Evolutionary conservation across 805 yeast genomes (phyloP).

Genomic region (Wickerhamiella slavikovae): DNA sequence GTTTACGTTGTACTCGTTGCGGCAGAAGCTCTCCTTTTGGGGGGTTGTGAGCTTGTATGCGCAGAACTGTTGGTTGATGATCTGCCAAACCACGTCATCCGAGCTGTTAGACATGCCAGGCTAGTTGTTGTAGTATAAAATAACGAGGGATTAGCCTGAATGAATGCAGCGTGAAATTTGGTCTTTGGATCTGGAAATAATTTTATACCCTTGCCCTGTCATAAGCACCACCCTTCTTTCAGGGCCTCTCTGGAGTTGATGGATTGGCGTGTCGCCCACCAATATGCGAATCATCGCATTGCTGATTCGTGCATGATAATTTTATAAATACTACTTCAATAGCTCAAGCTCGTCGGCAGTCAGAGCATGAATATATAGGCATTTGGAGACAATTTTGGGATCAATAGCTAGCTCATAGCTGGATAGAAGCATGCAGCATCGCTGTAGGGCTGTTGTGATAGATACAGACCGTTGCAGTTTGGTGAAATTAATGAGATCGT

Average conservation of each 20-base stretch:
- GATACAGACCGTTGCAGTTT: constrained; percentile 58
- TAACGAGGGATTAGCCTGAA: too few relatives aligned
- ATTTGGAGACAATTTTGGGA: constrained; percentile 54
- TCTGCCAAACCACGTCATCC: constrained; percentile 91
- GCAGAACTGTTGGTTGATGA: constrained; percentile 86
- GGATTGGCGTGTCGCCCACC: too few relatives aligned
- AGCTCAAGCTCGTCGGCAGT: constrained; percentile 1
- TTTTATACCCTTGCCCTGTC: too few relatives aligned
- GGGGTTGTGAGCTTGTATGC: constrained; percentile 81
- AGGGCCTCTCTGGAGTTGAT: too few relatives aligned
- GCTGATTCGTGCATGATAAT: too few relatives aligned
- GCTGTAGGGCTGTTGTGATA: constrained; percentile 55
- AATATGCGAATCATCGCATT: too few relatives aligned
- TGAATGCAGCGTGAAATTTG: too few relatives aligned
- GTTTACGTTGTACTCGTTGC: constrained; percentile 88
- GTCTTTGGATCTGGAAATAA: too few relatives aligned
- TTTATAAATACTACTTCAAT: too few relatives aligned
- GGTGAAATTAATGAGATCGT: constrained; percentile 51
- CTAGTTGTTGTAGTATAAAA: too few relatives aligned
- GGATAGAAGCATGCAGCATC: constrained; percentile 69
- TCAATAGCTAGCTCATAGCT: constrained; percentile 37
- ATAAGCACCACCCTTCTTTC: too few relatives aligned
- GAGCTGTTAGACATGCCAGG: constrained; percentile 21
- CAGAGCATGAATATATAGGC: constrained; percentile 23
- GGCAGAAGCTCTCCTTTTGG: constrained; percentile 77